Conservation (phyloP, 2,329 filamentous ascomycete species). For the Botrytis tulipae region DNA sequence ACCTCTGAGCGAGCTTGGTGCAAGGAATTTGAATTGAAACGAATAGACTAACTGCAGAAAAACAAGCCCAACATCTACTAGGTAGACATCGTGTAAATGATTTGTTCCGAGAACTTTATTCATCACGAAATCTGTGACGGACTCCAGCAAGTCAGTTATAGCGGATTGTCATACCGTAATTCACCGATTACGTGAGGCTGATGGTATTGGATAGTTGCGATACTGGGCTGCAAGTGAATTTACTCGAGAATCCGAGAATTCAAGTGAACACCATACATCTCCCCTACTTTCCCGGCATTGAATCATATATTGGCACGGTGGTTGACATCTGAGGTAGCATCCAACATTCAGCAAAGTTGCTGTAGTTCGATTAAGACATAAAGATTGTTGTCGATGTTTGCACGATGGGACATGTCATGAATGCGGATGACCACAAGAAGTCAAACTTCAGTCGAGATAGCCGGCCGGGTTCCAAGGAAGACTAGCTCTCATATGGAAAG, state of each 20-base stretch:
- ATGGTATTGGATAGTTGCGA: neutral
- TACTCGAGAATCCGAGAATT: neutral
- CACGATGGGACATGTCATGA: neutral
- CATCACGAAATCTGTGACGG: neutral
- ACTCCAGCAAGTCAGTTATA: neutral
- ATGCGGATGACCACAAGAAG: neutral
- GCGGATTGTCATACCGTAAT: neutral
- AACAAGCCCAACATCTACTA: neutral
- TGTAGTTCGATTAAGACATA: neutral
- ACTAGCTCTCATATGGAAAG: neutral
- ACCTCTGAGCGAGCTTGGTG: neutral
- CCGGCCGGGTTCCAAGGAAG: no score
- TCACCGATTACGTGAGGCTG: neutral
- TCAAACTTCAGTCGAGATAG: neutral
- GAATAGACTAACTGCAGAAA: neutral
- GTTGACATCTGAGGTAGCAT: neutral
- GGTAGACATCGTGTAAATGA: neutral
- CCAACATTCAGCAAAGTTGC: neutral
- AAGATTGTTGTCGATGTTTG: neutral
- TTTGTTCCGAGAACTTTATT: neutral
- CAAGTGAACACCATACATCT: neutral
- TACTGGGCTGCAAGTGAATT: neutral
- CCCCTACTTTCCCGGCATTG: neutral
- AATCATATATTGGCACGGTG: no score
- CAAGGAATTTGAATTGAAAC: neutral